A percentile compares a stretch with the other conserved stretches of the same genome.
phyloP scores from a whole-genome alignment of 371 early-diverging fungal species.

The Mucor lusitanicus region DNA sequence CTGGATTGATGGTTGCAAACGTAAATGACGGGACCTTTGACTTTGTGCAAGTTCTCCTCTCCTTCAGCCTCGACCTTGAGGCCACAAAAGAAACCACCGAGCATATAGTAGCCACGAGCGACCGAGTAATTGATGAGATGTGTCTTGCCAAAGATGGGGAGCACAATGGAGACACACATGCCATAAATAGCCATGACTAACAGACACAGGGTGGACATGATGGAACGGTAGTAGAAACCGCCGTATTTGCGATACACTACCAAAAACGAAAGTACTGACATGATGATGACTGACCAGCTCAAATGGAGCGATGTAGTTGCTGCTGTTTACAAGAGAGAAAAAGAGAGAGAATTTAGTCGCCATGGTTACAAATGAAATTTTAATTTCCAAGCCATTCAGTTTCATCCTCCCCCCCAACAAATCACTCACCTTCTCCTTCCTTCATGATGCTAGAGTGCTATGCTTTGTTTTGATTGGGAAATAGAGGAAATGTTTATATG shows the following conservation, averaged over 20 bases:
- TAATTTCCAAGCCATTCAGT: conserved; percentile 6
- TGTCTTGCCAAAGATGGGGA: conserved; percentile 49
- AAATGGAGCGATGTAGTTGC: not conserved
- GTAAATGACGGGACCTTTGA: conserved; percentile 63
- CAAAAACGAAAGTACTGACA: conserved; percentile 1
- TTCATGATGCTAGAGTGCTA: not conserved
- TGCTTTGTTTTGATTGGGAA: not conserved
- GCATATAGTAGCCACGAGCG: conserved; percentile 54
- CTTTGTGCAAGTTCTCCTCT: conserved; percentile 53
- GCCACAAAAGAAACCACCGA: conserved; percentile 56
- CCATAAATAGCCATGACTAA: conserved; percentile 43
- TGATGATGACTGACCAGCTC: not conserved
- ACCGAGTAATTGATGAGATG: conserved; percentile 65
- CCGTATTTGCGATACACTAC: conserved; percentile 16
- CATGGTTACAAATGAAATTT: conserved; percentile 1
- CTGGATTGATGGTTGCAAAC: conserved; percentile 90
- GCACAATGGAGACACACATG: conserved; percentile 43
- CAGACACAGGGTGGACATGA: conserved; percentile 25
- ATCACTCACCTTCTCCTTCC: conserved; percentile 4
- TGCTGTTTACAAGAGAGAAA: not conserved
- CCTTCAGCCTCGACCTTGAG: conserved; percentile 64
- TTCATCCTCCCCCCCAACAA: not conserved
- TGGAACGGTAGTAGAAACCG: conserved; percentile 36
- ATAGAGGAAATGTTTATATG: not conserved
- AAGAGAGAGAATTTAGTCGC: not conserved